Conservation (phyloP, 2,329 filamentous ascomycete genomes). For the Aschersonia sp. region DNA sequence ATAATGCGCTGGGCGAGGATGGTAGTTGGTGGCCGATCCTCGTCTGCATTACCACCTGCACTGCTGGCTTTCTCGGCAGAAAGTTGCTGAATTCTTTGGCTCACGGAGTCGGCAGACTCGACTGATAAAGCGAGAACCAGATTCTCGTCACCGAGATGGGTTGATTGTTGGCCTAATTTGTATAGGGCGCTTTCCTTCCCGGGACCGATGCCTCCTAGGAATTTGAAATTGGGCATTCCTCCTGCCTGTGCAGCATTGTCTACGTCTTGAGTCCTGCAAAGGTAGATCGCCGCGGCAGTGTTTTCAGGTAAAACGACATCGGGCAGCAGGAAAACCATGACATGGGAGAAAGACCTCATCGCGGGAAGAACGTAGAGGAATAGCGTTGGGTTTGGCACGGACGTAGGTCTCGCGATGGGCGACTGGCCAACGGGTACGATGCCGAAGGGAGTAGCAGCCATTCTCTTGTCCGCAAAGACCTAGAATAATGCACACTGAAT, state of each 20-base stretch:
- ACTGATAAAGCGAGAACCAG: slow-evolving; percentile 71
- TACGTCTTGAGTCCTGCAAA: slow-evolving; percentile 39
- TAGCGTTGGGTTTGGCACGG: slow-evolving; percentile 36
- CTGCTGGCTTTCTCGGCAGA: slow-evolving; percentile 15
- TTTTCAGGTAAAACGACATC: slow-evolving; percentile 55
- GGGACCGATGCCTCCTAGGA: slow-evolving; percentile 78
- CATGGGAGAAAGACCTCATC: slow-evolving; percentile 54
- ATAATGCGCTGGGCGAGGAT: slow-evolving; percentile 86
- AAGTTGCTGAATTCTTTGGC: slow-evolving; percentile 49
- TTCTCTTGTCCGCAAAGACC: slow-evolving; percentile 6
- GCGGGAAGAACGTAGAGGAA: slow-evolving; percentile 38
- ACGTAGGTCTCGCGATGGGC: slow-evolving; percentile 37
- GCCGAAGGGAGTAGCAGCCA: slow-evolving; percentile 37
- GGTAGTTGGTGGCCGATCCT: slow-evolving; percentile 45
- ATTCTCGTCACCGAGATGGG: slow-evolving; percentile 19
- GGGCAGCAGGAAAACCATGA: slow-evolving; percentile 81
- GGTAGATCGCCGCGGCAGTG: slow-evolving; percentile 80
- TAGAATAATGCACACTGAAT: too few species aligned
- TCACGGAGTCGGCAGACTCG: slow-evolving; percentile 61
- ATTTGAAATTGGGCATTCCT: slow-evolving; percentile 49
- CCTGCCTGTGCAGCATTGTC: slow-evolving; percentile 23
- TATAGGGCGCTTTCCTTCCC: slow-evolving; percentile 91
- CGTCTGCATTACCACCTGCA: neutral
- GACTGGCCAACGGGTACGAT: slow-evolving; percentile 46
- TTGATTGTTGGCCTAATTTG: slow-evolving; percentile 39